Evolutionary conservation across 805 yeast genomes (phyloP).

Genomic region (Starmerella bacillaris): DNA sequence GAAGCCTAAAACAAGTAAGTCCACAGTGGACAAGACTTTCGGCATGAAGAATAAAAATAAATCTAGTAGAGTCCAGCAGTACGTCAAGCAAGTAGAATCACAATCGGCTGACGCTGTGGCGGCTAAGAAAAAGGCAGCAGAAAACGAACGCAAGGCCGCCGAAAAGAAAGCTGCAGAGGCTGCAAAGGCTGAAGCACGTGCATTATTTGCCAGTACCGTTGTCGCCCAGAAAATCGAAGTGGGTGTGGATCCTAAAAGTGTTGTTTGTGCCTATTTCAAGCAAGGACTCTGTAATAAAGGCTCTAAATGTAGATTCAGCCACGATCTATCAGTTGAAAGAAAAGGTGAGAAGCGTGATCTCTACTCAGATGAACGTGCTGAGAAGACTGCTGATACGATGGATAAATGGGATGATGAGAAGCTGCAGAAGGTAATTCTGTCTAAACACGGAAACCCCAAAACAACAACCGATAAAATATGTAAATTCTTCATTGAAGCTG

Average conservation of each 20-base stretch:
- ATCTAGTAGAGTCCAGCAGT: conserved; percentile 73
- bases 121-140: conserved; percentile 58
- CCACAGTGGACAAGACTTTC: conserved; percentile 73
- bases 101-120: conserved; percentile 40
- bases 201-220: conserved; percentile 46
- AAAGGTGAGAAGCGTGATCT: conserved; percentile 80
- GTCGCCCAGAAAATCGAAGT: conserved; percentile 76
- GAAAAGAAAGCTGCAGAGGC: conserved; percentile 83
- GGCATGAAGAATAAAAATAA: conserved; percentile 92
- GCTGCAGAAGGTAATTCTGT: conserved; percentile 62
- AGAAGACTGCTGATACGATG: conserved; percentile 70
- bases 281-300: conserved; percentile 58
- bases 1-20: conserved; percentile 40
- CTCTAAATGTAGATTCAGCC: conserved; percentile 72
- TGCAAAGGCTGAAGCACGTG: conserved; percentile 75
- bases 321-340: conserved; percentile 69
- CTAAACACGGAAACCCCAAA: conserved; percentile 86
- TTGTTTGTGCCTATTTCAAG: conserved; percentile 77
- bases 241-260: conserved; percentile 93
- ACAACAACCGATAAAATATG: conserved; percentile 92
- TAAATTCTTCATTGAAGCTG: conserved; percentile 87
- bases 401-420: conserved; percentile 95
- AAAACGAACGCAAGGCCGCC: conserved; percentile 43
- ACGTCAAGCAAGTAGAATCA: conserved; percentile 46
- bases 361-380: conserved; percentile 67